phyloP scores from a whole-genome alignment of 2,329 filamentous ascomycete genomes.

The Neoarthrinium moseri region DNA sequence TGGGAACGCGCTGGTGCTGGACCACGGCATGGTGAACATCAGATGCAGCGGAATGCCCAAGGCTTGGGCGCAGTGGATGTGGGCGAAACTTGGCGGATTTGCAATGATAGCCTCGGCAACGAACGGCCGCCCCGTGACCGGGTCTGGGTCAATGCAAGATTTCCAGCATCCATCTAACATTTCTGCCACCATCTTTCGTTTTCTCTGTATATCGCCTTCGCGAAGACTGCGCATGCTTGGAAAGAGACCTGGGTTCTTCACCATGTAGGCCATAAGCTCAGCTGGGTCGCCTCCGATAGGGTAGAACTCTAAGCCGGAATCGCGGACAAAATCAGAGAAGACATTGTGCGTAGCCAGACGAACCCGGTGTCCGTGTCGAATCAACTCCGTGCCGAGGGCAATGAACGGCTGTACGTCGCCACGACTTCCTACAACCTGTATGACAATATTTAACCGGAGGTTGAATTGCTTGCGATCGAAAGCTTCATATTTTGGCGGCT shows the following conservation, averaged over 20 bases:
- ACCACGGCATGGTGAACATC: constrained; percentile 96
- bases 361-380: constrained; percentile 68
- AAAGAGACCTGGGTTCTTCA: constrained; percentile 37
- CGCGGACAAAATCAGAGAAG: constrained; percentile 67
- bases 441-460: constrained; percentile 68
- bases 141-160: constrained; percentile 72
- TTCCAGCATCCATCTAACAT: constrained; percentile 86
- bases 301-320: constrained; percentile 71
- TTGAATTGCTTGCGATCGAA: too few relatives aligned
- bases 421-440: constrained; percentile 73
- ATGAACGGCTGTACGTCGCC: constrained; percentile 78
- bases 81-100: constrained; percentile 75
- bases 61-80: constrained; percentile 74
- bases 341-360: constrained; percentile 70
- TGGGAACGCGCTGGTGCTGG: constrained; percentile 75
- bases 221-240: constrained; percentile 33
- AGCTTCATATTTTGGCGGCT: too few relatives aligned
- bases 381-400: constrained; percentile 64
- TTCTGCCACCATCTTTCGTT: constrained; percentile 60
- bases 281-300: constrained; percentile 74
- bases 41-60: constrained; percentile 74
- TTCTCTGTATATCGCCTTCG: constrained; percentile 34
- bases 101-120: constrained; percentile 81
- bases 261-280: constrained; percentile 67
- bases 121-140: constrained; percentile 57